Conservation (phyloP, 1,284 basidiomycete species). For the Bondarzewia mesenterica region DNA sequence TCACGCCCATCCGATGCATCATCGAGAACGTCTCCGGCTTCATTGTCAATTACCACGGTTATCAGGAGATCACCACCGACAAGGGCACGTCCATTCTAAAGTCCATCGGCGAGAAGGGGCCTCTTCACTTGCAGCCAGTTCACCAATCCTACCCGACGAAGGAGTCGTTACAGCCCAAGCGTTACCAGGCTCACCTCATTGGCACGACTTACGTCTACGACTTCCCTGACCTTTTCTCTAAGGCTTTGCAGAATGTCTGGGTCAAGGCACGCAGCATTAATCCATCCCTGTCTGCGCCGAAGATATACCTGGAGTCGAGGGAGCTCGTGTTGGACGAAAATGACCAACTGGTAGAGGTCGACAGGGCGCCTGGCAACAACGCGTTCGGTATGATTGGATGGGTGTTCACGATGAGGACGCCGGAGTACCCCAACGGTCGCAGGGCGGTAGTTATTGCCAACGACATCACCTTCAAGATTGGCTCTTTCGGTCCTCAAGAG, state of each 20-base stretch:
- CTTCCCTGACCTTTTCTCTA: constrained; percentile 97
- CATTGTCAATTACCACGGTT: constrained; percentile 98
- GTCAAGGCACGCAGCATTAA: constrained; percentile 59
- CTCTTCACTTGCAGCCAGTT: constrained; percentile 89
- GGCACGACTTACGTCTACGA: constrained; percentile 99
- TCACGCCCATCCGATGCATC: constrained; percentile 92
- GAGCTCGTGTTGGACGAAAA: constrained; percentile 95
- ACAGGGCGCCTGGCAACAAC: constrained; percentile 90
- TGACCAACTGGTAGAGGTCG: constrained; percentile 84
- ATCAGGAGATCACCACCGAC: constrained; percentile 96
- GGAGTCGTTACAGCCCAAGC: constrained; percentile 97
- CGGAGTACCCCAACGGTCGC: constrained; percentile 89
- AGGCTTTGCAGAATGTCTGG: constrained; percentile 94
- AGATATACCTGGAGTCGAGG: constrained; percentile 72
- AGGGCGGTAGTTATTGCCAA: constrained; percentile 90
- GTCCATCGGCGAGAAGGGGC: constrained; percentile 92
- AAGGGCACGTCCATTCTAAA: constrained; percentile 92
- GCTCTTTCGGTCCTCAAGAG: constrained; percentile 94
- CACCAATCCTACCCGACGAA: constrained; percentile 93
- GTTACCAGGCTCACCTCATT: constrained; percentile 98
- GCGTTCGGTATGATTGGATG: constrained; percentile 97
- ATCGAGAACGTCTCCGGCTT: constrained; percentile 99
- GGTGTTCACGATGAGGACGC: constrained; percentile 91
- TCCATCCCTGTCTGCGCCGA: constrained; percentile 66
- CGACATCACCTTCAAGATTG: constrained; percentile 98